Percentiles rank a stretch among this genome's conserved stretches.
Evolutionary conservation across 345 rosid genomes (phyloP).

Genomic region (Alliaria petiolata): DNA sequence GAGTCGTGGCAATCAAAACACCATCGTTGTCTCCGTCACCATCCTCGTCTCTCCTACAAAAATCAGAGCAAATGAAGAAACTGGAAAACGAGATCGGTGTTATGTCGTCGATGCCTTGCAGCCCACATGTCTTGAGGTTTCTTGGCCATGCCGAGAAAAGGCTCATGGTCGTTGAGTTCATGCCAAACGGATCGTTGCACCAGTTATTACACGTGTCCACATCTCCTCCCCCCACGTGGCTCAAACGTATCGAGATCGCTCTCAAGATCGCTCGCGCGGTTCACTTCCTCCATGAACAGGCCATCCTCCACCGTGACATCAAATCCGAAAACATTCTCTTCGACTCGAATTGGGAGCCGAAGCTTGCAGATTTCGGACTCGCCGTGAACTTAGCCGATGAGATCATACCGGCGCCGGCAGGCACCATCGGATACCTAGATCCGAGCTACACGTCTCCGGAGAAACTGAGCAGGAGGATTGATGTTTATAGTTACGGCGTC

Average conservation of each 20-base stretch:
- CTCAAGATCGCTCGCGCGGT: constrained; percentile 57
- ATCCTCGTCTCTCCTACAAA: background rate
- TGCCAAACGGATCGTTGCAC: constrained; percentile 74
- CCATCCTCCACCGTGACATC: constrained; percentile 65
- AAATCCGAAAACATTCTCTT: constrained; percentile 66
- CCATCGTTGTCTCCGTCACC: constrained; percentile 19
- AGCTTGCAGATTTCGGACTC: constrained; percentile 69
- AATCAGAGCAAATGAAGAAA: constrained; percentile 41
- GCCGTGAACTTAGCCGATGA: constrained; percentile 41
- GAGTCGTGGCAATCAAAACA: constrained; percentile 52
- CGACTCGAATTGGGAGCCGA: constrained; percentile 52
- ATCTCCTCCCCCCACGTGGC: constrained; percentile 45
- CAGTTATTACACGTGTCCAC: constrained; percentile 44
- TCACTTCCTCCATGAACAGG: constrained; percentile 49
- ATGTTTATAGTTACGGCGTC: constrained; percentile 71
- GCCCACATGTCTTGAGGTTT: constrained; percentile 40
- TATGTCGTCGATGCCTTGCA: constrained; percentile 45
- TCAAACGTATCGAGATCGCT: constrained; percentile 51
- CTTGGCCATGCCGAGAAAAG: constrained; percentile 40
- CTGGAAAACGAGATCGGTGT: constrained; percentile 52
- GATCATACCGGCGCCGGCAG: constrained; percentile 42
- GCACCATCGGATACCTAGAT: constrained; percentile 78
- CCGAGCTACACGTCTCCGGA: constrained; percentile 54
- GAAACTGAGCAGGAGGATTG: constrained; percentile 51
- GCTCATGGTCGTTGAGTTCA: constrained; percentile 64